Conservation (phyloP, 2,329 filamentous ascomycete species). For the Colletotrichum camelliae region DNA sequence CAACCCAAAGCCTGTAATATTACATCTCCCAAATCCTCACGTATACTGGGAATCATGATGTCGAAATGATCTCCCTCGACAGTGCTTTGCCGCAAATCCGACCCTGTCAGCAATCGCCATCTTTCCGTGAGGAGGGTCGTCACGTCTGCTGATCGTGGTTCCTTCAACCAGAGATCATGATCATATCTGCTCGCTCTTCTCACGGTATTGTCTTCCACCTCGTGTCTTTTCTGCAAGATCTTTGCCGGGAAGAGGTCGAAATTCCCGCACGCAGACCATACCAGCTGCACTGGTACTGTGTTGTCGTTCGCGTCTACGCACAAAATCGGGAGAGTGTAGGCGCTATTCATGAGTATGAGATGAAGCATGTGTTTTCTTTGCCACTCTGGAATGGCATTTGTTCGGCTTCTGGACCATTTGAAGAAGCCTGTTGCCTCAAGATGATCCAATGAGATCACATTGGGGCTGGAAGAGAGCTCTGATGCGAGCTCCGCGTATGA, state of each 20-base stretch:
- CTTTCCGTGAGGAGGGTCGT: no score
- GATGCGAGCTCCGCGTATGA: neutral
- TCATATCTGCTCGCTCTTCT: neutral
- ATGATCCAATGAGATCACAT: neutral
- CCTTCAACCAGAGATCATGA: neutral
- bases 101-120: neutral
- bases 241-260: neutral
- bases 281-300: neutral
- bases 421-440: neutral
- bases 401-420: neutral
- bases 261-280: neutral
- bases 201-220: neutral
- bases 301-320: neutral
- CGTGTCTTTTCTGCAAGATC: neutral
- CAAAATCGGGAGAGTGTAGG: neutral
- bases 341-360: neutral
- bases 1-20: neutral
- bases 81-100: neutral
- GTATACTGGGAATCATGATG: neutral
- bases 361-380: neutral
- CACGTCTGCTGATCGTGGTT: neutral
- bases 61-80: neutral
- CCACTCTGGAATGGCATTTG: neutral
- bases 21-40: neutral
- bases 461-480: neutral